A percentile compares a stretch with the other conserved stretches of the same genome.
Conservation (phyloP, 2,329 filamentous ascomycete genomes). For the Lasiodiplodia citricola region DNA sequence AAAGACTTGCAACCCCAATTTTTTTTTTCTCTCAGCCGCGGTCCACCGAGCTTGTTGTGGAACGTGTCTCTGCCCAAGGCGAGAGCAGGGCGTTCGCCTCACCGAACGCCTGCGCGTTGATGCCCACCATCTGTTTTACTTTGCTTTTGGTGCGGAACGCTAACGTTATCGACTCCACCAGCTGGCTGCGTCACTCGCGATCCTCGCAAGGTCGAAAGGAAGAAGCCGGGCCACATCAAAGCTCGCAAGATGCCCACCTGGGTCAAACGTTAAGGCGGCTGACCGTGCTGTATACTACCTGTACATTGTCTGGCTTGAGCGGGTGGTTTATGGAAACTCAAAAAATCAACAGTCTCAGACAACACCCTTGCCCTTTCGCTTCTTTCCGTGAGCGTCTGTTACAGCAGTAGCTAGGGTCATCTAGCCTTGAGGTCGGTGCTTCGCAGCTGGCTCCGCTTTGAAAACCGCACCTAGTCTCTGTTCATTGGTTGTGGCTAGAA, state of each 20-base stretch:
- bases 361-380: not conserved
- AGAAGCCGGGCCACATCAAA: slow-evolving; percentile 96
- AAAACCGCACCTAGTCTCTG: slow-evolving; percentile 6
- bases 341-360: slow-evolving; percentile 19
- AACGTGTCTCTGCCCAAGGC: not conserved
- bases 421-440: not conserved
- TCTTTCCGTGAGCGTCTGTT: slow-evolving; percentile 12
- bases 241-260: slow-evolving; percentile 97
- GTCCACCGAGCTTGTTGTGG: slow-evolving; percentile 4
- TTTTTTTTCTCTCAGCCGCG: slow-evolving; percentile 1
- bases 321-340: slow-evolving; percentile 20
- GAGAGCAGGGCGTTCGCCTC: slow-evolving; percentile 11
- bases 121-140: slow-evolving; percentile 13
- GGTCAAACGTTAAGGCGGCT: slow-evolving; percentile 74
- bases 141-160: slow-evolving; percentile 35
- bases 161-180: slow-evolving; percentile 56
- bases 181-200: slow-evolving; percentile 93
- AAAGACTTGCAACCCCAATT: slow-evolving; percentile 1
- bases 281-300: slow-evolving; percentile 17
- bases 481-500: slow-evolving; percentile 1
- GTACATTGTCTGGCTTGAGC: slow-evolving; percentile 19
- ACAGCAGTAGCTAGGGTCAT: not conserved
- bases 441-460: slow-evolving; percentile 5
- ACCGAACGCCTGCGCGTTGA: slow-evolving; percentile 10
- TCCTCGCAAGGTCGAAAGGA: slow-evolving; percentile 90